These are phyloP conservation scores for Luvunga scandens DNA, from an alignment of 345 rosid genomes.

Conservation along the genomic window DNA sequence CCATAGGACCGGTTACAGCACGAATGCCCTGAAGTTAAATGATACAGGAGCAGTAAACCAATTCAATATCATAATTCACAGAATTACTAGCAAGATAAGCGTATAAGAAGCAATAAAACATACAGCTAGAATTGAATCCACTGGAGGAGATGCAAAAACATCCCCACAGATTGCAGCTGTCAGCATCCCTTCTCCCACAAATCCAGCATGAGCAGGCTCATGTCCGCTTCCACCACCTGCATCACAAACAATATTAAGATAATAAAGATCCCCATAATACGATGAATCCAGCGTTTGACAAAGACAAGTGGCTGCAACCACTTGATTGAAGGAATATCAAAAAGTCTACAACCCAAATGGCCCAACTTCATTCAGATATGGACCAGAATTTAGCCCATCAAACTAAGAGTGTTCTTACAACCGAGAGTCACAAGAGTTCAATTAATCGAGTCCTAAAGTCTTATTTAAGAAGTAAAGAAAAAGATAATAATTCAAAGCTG, in stretches of 20 bases:
- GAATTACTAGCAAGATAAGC: neutral
- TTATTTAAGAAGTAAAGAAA: neutral
- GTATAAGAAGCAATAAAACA: slow-evolving; percentile 22
- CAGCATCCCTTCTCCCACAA: slow-evolving; percentile 99
- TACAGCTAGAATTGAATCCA: slow-evolving; percentile 94
- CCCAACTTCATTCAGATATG: neutral
- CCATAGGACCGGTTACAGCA: slow-evolving; percentile 95
- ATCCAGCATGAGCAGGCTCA: slow-evolving; percentile 98
- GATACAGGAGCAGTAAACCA: slow-evolving; percentile 11
- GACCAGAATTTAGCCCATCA: neutral
- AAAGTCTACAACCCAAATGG: neutral
- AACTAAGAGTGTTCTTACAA: neutral
- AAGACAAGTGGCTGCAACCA: neutral
- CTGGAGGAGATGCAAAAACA: slow-evolving; percentile 89
- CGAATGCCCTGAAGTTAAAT: slow-evolving; percentile 76
- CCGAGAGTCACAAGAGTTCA: neutral
- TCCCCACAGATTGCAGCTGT: slow-evolving; percentile 97
- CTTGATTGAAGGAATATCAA: neutral
- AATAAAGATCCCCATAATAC: neutral
- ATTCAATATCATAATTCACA: neutral
- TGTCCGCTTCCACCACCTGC: slow-evolving; percentile 99
- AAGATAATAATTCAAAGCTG: neutral
- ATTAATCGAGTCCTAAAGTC: neutral
- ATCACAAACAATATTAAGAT: slow-evolving; percentile 11
- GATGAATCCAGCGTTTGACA: neutral